Percentiles rank a stretch among this genome's conserved stretches.
These are phyloP conservation scores for Erodium texanum DNA, from an alignment of 441 rosid genomes.

Conservation along the genomic window DNA sequence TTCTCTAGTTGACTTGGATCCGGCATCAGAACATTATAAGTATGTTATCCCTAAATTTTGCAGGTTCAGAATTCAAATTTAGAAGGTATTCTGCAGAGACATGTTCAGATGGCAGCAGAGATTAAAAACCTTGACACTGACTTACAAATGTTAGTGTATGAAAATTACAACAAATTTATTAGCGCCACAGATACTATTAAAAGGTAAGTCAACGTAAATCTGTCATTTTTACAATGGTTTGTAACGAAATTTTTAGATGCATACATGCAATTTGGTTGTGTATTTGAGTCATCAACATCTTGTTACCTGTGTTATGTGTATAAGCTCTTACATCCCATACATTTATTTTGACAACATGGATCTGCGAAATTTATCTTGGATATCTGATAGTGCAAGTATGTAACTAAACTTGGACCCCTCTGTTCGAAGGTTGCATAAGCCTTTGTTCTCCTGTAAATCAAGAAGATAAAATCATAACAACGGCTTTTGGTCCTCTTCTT, in stretches of 20 bases:
- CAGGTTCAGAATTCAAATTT: conserved; percentile 75
- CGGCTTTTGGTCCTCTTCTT: background rate
- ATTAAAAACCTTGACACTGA: conserved; percentile 96
- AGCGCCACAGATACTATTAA: conserved; percentile 96
- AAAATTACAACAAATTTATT: conserved; percentile 88
- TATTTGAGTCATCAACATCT: background rate
- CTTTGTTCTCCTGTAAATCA: background rate
- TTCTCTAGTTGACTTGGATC: background rate
- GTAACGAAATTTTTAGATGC: conserved; percentile 2
- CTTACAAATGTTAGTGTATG: conserved; percentile 92
- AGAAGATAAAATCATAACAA: background rate
- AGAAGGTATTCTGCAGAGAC: conserved; percentile 80
- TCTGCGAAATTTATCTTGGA: background rate
- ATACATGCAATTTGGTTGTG: background rate
- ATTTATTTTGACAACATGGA: background rate
- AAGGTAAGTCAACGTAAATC: conserved; percentile 36
- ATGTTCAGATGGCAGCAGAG: conserved; percentile 98
- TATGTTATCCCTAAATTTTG: conserved; percentile 19
- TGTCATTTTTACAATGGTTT: background rate
- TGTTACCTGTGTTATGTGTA: background rate
- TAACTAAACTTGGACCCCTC: background rate
- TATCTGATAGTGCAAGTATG: background rate
- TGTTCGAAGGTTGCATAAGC: background rate
- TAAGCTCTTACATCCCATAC: background rate
- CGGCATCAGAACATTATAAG: background rate